Percentiles rank a stretch among this genome's conserved stretches.
phyloP scores from a whole-genome alignment of 1,284 basidiomycete genomes.

The Pisolithus thermaeus region DNA sequence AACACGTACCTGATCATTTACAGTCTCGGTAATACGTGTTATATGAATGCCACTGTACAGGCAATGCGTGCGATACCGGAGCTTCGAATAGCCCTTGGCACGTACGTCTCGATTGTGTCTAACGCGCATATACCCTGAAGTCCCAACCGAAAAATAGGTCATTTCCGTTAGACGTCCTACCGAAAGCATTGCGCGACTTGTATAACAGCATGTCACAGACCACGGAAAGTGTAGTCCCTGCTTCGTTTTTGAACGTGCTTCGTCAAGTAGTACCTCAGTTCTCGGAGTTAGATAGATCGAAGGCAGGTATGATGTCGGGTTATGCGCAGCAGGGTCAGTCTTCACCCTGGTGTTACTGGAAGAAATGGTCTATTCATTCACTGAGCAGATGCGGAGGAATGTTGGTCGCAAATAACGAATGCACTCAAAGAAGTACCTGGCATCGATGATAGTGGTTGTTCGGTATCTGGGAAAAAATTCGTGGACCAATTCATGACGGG shows the following conservation, averaged over 20 bases:
- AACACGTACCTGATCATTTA: conserved; percentile 13
- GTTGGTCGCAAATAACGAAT: conserved; percentile 82
- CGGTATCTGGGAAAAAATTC: conserved; percentile 46
- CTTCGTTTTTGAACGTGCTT: conserved; percentile 66
- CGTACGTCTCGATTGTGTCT: conserved; percentile 34
- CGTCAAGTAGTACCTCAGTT: conserved; percentile 89
- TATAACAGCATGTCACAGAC: conserved; percentile 73
- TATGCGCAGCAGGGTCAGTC: conserved; percentile 86
- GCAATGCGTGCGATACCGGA: conserved; percentile 89
- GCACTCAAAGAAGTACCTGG: conserved; percentile 63
- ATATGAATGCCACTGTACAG: conserved; percentile 95
- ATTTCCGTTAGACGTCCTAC: conserved; percentile 33
- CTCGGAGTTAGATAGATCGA: conserved; percentile 62
- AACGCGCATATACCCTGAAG: background rate
- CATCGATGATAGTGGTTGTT: conserved; percentile 33
- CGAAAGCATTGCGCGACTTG: conserved; percentile 64
- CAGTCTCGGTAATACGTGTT: conserved; percentile 86
- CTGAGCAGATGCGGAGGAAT: conserved; percentile 87
- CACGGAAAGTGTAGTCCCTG: conserved; percentile 73
- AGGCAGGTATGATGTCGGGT: conserved; percentile 36
- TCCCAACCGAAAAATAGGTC: conserved; percentile 10
- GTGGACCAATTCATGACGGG: conserved; percentile 85
- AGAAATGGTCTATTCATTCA: background rate
- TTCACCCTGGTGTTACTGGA: background rate
- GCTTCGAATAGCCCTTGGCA: conserved; percentile 63